Conservation (phyloP, 2,329 filamentous ascomycete species). For the Leptographium lundbergii region DNA sequence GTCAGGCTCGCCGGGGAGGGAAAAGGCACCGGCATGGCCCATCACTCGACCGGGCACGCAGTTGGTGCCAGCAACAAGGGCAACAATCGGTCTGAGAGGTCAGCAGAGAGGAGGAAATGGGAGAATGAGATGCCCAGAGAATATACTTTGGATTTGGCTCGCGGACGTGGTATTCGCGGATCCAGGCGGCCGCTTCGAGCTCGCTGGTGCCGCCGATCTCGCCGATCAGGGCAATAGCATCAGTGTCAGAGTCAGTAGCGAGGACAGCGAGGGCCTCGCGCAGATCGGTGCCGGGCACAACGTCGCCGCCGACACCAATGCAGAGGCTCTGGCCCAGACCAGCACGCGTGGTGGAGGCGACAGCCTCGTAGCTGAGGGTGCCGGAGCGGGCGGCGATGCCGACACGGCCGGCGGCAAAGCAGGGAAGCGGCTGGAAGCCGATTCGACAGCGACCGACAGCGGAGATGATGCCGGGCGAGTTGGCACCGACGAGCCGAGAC, state of each 20-base stretch:
- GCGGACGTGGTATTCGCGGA: slow-evolving; percentile 48
- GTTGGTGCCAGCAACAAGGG: slow-evolving; percentile 53
- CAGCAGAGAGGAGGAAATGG: neutral
- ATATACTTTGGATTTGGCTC: slow-evolving; percentile 49
- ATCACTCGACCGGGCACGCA: slow-evolving; percentile 55
- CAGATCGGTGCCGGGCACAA: slow-evolving; percentile 62
- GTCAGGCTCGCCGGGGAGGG: slow-evolving; percentile 50
- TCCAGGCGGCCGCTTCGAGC: slow-evolving; percentile 62
- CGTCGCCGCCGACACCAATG: slow-evolving; percentile 66
- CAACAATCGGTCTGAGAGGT: slow-evolving; percentile 52
- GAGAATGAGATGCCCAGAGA: neutral
- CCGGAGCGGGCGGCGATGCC: slow-evolving; percentile 73
- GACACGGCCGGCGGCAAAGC: slow-evolving; percentile 56
- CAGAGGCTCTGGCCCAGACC: slow-evolving; percentile 67
- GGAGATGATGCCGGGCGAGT: slow-evolving; percentile 69
- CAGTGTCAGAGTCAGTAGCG: slow-evolving; percentile 51
- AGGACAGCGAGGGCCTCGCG: slow-evolving; percentile 58
- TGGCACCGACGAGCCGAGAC: slow-evolving; percentile 65
- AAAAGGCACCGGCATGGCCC: slow-evolving; percentile 70
- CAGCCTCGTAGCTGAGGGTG: slow-evolving; percentile 68
- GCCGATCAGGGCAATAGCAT: slow-evolving; percentile 60
- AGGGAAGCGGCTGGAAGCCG: slow-evolving; percentile 66
- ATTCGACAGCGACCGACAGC: slow-evolving; percentile 61
- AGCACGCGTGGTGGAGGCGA: slow-evolving; percentile 59
- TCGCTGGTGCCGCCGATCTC: slow-evolving; percentile 61